Evolutionary conservation across 495 filamentous ascomycete genomes (phyloP).

Genomic region (Aspergillus avenaceus): DNA sequence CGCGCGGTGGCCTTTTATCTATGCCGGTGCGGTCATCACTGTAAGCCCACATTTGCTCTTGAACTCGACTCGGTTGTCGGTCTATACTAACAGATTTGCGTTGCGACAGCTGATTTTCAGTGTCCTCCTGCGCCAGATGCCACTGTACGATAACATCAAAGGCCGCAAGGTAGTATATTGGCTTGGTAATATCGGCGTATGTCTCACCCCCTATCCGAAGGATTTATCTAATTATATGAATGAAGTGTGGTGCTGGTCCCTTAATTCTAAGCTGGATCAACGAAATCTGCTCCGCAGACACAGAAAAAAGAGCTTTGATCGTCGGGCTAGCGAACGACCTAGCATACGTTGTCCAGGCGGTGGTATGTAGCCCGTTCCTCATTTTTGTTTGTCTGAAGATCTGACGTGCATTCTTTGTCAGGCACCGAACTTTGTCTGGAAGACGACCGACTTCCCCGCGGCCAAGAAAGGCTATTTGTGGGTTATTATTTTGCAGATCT

Average conservation of each 20-base stretch:
- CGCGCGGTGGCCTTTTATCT: conserved; percentile 33
- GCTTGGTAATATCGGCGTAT: conserved; percentile 20
- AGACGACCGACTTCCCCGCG: conserved; percentile 32
- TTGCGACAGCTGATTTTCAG: conserved; percentile 21
- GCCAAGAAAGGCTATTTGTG: conserved; percentile 31
- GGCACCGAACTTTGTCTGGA: conserved; percentile 38
- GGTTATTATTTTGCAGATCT: conserved; percentile 24
- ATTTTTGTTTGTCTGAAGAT: too few species aligned
- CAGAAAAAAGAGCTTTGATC: conserved; percentile 22
- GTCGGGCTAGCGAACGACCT: conserved; percentile 22
- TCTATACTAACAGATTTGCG: not conserved
- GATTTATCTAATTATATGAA: not conserved
- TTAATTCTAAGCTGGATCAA: conserved; percentile 25
- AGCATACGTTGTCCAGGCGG: conserved; percentile 24
- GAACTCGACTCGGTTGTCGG: not conserved
- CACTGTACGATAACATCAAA: conserved; percentile 28
- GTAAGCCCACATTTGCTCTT: conserved; percentile 10
- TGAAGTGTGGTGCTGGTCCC: conserved; percentile 19
- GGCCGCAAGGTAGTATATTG: conserved; percentile 26
- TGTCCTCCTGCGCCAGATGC: conserved; percentile 29
- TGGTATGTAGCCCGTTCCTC: conserved; percentile 26
- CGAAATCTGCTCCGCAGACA: conserved; percentile 26
- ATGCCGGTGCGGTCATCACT: conserved; percentile 27
- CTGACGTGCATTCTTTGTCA: too few species aligned
- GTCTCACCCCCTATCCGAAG: not conserved